Evolutionary conservation across 179 eudicot species (phyloP).

Genomic region (Gypsophila paniculata): DNA sequence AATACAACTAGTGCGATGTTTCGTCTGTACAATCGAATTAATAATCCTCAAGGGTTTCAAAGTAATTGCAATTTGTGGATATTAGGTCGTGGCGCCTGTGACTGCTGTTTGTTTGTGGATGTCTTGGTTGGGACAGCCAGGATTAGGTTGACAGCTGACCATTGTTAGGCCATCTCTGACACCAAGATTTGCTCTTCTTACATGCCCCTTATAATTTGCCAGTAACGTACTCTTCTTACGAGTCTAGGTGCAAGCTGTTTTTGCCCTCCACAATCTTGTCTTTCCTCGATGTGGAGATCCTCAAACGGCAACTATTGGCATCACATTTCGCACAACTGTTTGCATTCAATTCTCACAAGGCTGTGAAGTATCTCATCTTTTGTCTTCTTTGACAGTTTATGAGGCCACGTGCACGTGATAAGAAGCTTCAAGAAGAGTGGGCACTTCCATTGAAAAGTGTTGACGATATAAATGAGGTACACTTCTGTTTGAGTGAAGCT

Average conservation of each 20-base stretch:
- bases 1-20: background rate
- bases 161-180: background rate
- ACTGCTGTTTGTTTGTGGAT: background rate
- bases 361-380: background rate
- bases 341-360: background rate
- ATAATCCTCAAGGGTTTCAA: background rate
- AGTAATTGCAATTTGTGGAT: background rate
- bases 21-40: background rate
- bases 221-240: background rate
- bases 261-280: background rate
- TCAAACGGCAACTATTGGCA: background rate
- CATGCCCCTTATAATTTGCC: background rate
- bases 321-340: background rate
- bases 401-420: conserved; percentile 84
- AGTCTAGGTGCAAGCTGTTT: background rate
- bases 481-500: conserved; percentile 11
- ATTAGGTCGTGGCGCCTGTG: background rate
- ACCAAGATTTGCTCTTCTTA: background rate
- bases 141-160: background rate
- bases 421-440: conserved; percentile 92
- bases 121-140: background rate
- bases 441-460: conserved; percentile 63
- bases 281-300: background rate
- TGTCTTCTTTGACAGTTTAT: conserved; percentile 52
- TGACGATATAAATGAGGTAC: conserved; percentile 76